Evolutionary conservation across 306 rosid genomes (phyloP).

Genomic region (Cucurbita maxima): DNA sequence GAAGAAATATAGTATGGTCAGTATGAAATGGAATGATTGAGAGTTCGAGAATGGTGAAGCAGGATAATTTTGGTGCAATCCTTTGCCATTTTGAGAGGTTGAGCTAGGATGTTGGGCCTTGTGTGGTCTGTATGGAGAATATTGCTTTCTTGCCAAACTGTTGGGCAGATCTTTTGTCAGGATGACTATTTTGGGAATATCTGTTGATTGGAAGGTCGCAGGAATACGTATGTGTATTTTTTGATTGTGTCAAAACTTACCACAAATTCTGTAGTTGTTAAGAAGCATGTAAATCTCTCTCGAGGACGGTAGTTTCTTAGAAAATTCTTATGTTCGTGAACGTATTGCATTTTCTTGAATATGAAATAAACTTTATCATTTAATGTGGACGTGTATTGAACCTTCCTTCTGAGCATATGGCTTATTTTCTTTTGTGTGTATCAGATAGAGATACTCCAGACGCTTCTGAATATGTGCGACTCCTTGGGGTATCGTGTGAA

Average conservation of each 20-base stretch:
- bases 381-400: background rate
- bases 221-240: background rate
- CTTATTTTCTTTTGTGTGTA: slow-evolving; percentile 5
- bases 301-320: background rate
- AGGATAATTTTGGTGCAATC: background rate
- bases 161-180: background rate
- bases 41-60: background rate
- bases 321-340: background rate
- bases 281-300: background rate
- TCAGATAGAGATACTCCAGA: slow-evolving; percentile 60
- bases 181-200: background rate
- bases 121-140: background rate
- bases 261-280: background rate
- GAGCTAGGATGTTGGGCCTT: background rate
- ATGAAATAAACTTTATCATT: background rate
- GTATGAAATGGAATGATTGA: background rate
- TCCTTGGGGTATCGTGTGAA: slow-evolving; percentile 32
- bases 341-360: background rate
- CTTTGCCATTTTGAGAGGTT: background rate
- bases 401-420: background rate
- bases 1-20: background rate
- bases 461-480: slow-evolving; percentile 60
- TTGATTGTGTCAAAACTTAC: background rate
- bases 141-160: background rate
- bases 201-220: background rate